Conservation (phyloP, 768 basidiomycete genomes). For the Clitopilus passeckerianus region DNA sequence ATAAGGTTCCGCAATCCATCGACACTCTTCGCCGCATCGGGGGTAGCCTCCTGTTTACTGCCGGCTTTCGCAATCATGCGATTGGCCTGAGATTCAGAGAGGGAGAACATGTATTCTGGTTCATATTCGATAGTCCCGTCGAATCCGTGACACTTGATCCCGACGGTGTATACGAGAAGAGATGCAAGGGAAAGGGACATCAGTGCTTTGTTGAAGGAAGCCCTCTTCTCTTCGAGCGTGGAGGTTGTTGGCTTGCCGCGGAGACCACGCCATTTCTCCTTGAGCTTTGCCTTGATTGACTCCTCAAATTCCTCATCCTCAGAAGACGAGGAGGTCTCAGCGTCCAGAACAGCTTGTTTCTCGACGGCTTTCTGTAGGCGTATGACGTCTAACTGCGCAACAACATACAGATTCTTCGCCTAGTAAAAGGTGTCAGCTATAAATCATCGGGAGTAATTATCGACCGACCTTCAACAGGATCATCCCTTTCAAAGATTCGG, state of each 20-base stretch:
- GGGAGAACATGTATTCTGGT: conserved; percentile 86
- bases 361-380: conserved; percentile 20
- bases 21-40: conserved; percentile 16
- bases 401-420: conserved; percentile 70
- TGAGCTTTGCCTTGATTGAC: conserved; percentile 12
- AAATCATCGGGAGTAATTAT: not conserved
- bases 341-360: conserved; percentile 16
- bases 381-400: conserved; percentile 53
- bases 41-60: not conserved
- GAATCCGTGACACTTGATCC: conserved; percentile 90
- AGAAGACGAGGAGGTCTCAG: conserved; percentile 17
- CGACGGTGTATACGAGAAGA: conserved; percentile 90
- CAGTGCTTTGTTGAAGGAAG: conserved; percentile 37
- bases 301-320: conserved; percentile 18
- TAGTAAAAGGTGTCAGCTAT: conserved; percentile 14
- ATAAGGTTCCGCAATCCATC: conserved; percentile 58
- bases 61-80: conserved; percentile 58
- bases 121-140: conserved; percentile 83
- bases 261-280: conserved; percentile 7
- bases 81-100: conserved; percentile 80
- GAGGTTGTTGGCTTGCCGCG: not conserved
- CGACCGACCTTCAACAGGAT: conserved; percentile 75
- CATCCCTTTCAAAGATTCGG: conserved; percentile 71
- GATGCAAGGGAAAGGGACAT: conserved; percentile 73
- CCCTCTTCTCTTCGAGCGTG: conserved; percentile 10